Conservation (phyloP, 768 basidiomycete genomes). For the Hydnomerulius pinastri region DNA sequence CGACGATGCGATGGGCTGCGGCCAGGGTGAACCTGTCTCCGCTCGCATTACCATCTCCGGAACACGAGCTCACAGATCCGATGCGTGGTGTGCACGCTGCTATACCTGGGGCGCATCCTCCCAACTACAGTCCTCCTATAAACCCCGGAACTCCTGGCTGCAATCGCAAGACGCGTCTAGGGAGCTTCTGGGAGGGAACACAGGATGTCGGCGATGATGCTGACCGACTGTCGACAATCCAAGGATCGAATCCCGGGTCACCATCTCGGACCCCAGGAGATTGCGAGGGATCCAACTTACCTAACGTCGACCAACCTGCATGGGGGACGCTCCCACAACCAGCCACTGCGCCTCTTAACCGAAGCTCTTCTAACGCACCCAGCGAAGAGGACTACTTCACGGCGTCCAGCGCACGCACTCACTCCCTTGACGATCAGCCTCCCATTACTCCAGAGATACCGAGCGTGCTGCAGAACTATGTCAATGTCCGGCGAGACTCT, state of each 20-base stretch:
- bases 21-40: conserved; percentile 83
- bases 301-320: conserved; percentile 7
- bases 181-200: conserved; percentile 79
- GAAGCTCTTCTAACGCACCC: conserved; percentile 25
- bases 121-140: conserved; percentile 34
- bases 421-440: conserved; percentile 18
- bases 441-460: conserved; percentile 18
- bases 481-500: conserved; percentile 24
- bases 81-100: conserved; percentile 73
- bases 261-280: conserved; percentile 16
- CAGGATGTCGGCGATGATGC: conserved; percentile 55
- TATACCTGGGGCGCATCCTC: conserved; percentile 61
- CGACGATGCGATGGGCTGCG: conserved; percentile 86
- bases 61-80: conserved; percentile 89
- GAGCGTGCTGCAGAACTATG: conserved; percentile 29
- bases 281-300: not conserved
- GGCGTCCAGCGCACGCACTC: conserved; percentile 24
- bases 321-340: conserved; percentile 8
- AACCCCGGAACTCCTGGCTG: conserved; percentile 48
- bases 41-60: conserved; percentile 84
- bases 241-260: conserved; percentile 25
- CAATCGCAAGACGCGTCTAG: conserved; percentile 56
- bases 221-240: conserved; percentile 23
- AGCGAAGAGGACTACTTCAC: conserved; percentile 34
- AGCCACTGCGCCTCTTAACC: conserved; percentile 20